Conservation (phyloP, 1,284 basidiomycete species). For the Rhodotorula sp. region DNA sequence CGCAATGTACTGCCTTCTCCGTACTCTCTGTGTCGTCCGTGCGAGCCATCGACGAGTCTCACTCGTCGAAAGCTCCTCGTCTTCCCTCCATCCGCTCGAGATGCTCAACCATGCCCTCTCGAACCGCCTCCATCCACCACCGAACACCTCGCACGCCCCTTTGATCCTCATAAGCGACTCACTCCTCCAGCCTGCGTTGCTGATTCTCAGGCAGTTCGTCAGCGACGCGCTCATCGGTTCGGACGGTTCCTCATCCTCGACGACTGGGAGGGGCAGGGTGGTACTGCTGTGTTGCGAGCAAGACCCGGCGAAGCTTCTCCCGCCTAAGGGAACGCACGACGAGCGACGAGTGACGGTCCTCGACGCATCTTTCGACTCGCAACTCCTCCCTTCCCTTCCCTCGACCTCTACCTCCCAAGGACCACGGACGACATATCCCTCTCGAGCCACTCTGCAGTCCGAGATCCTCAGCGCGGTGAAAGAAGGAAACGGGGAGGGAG, state of each 20-base stretch:
- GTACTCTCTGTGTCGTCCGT: no score
- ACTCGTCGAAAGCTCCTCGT: neutral
- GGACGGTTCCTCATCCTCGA: neutral
- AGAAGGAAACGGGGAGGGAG: neutral
- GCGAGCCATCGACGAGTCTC: neutral
- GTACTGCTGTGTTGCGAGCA: conserved; percentile 21
- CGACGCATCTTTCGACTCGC: conserved; percentile 14
- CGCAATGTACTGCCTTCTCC: no score
- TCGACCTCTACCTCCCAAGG: neutral
- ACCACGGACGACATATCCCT: neutral
- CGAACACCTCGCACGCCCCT: neutral
- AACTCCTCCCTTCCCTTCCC: neutral
- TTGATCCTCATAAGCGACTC: conserved; percentile 38
- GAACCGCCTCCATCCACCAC: neutral
- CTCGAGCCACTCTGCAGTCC: neutral
- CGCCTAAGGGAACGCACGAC: neutral
- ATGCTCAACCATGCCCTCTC: conserved; percentile 18
- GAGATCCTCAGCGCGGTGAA: neutral
- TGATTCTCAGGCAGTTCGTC: conserved; percentile 33
- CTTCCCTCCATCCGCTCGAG: neutral
- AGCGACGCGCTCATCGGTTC: conserved; percentile 6
- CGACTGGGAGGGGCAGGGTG: conserved; percentile 4
- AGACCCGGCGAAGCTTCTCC: neutral
- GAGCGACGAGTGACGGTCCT: conserved; percentile 5
- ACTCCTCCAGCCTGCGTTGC: conserved; percentile 34